These are phyloP conservation scores for Psilocybe subaeruginosa DNA, from an alignment of 768 basidiomycete species.

Conservation along the genomic window DNA sequence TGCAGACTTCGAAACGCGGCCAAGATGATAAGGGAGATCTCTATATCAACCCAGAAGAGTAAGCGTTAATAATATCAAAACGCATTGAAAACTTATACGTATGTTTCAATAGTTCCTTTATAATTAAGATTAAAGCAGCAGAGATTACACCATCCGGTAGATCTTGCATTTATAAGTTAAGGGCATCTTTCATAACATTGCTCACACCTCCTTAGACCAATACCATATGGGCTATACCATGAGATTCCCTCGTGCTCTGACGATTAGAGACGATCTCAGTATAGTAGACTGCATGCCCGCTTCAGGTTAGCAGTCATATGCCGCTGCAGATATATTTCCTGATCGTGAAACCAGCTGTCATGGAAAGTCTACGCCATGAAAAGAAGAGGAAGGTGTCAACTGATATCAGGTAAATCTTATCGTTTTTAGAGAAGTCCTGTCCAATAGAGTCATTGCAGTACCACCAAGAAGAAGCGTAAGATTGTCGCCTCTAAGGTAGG, in stretches of 20 bases:
- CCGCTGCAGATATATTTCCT: not conserved
- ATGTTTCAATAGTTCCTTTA: constrained; percentile 74
- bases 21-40: constrained; percentile 88
- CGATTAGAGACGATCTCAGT: constrained; percentile 78
- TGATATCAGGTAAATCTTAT: constrained; percentile 45
- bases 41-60: constrained; percentile 92
- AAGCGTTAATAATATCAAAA: constrained; percentile 21
- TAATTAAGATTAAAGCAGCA: constrained; percentile 91
- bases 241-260: constrained; percentile 88
- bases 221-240: constrained; percentile 89
- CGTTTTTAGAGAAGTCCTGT: not conserved
- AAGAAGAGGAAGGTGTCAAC: constrained; percentile 79
- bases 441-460: constrained; percentile 22
- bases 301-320: constrained; percentile 45
- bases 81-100: not conserved
- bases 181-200: too few relatives aligned
- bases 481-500: constrained; percentile 52
- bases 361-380: constrained; percentile 63
- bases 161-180: not conserved
- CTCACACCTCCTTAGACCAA: constrained; percentile 50
- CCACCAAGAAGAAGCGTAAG: constrained; percentile 63
- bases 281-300: constrained; percentile 76
- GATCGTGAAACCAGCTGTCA: constrained; percentile 42
- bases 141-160: constrained; percentile 81
- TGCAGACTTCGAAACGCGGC: constrained; percentile 58